Evolutionary conservation across 805 yeast genomes (phyloP), one percentile per base, ranked within the genome.

Genomic region (Teunomyces panamensis): DNA sequence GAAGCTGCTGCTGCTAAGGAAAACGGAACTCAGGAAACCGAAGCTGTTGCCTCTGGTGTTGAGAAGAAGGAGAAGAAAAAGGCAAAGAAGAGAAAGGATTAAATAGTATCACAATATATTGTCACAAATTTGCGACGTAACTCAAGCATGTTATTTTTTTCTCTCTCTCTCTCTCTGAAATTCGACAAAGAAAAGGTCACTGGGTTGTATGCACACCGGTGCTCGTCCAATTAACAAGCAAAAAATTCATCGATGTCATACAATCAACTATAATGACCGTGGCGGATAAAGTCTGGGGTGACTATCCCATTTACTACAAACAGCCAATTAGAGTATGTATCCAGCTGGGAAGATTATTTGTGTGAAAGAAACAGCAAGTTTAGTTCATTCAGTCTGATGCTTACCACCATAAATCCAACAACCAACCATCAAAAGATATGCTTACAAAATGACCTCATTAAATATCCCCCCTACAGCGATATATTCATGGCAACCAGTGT

Each of bases 281-380:
- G 48, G 46, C 77, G 43, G 75, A 68, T 42, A 62, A 71, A 58
- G 72, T 72, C 50, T 71, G 73, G 69, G 75, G 78, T 28, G 77
- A 73, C 17, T 70, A 78, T 61, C 87, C 87, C 43, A 64, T 78
- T 42, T 82, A 81, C 62, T 82, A 64, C 68, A 79, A 78, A 58
- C 79, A 81, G 58, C 88, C 88, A 48, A 58, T 81, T 30, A 81
- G 83, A 63, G 86, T 81, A 75, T 52, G 86, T 78, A 26, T 11
- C 11, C 8, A 2, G 0, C 4, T 5, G 9, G 24, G 17, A 30
- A 9, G 9, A 28, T 16, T 9, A 14, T 30, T 17, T n/a, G 10
- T 10, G 28, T 14, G 26, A 14, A 20, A 30, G 32, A 30, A 20
- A 9, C 7, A 30, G 11, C 9, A n/a, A 13, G 29, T 26, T 26